Percentiles rank a stretch among this genome's conserved stretches.
phyloP scores from a whole-genome alignment of 768 basidiomycete genomes.

The Leucocoprinus sp. region DNA sequence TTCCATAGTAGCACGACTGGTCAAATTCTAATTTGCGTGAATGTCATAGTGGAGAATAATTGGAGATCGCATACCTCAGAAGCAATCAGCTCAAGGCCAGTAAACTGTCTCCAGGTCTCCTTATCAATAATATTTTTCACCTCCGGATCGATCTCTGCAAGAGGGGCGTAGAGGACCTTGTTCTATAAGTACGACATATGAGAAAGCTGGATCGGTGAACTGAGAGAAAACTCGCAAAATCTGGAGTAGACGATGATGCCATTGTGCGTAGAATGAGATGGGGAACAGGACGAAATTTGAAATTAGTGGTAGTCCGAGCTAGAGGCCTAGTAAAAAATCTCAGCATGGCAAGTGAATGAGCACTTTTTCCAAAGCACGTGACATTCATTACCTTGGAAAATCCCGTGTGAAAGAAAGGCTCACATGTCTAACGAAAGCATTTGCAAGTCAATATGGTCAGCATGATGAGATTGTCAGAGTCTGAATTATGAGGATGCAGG shows the following conservation, averaged over 20 bases:
- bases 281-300: slow-evolving; percentile 15
- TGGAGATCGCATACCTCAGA: slow-evolving; percentile 64
- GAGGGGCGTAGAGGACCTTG: slow-evolving; percentile 80
- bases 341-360: slow-evolving; percentile 29
- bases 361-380: too few relatives aligned
- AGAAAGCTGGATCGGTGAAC: neutral
- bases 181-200: slow-evolving; percentile 46
- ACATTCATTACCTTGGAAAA: too few relatives aligned
- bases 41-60: neutral
- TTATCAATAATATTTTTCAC: slow-evolving; percentile 97
- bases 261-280: slow-evolving; percentile 38
- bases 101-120: slow-evolving; percentile 98
- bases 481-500: too few relatives aligned
- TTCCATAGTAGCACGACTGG: slow-evolving; percentile 92
- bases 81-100: slow-evolving; percentile 96
- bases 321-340: slow-evolving; percentile 30
- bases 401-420: too few relatives aligned
- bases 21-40: slow-evolving; percentile 67
- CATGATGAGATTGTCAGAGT: too few relatives aligned
- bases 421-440: too few relatives aligned
- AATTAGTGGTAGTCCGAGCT: slow-evolving; percentile 25
- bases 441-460: too few relatives aligned
- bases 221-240: slow-evolving; percentile 40
- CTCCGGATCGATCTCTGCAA: slow-evolving; percentile 89
- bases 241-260: slow-evolving; percentile 52